These are phyloP conservation scores for Aspergillus wentii DNA, from an alignment of 495 filamentous ascomycete species.

Conservation along the genomic window DNA sequence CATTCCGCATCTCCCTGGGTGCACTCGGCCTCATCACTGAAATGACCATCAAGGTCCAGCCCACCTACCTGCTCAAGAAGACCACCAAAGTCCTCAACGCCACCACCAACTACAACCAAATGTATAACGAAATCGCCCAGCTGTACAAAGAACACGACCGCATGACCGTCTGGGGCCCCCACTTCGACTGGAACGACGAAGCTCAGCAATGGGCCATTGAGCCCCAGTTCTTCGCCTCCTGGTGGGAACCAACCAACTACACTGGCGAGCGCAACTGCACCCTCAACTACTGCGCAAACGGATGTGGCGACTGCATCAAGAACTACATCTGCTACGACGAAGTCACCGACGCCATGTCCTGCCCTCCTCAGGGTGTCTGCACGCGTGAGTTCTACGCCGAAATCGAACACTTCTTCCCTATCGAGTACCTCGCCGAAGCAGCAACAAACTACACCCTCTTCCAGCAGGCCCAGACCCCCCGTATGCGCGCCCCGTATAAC, in stretches of 20 bases:
- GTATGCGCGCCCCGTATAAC: conserved; percentile 6
- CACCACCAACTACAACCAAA: conserved; percentile 8
- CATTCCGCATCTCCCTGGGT: conserved; percentile 16
- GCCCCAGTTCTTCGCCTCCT: conserved; percentile 7
- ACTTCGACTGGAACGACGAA: conserved; percentile 12
- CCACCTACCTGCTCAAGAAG: conserved; percentile 10
- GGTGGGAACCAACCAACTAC: conserved; percentile 16
- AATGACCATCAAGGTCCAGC: conserved; percentile 13
- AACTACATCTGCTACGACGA: conserved; percentile 11
- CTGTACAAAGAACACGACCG: conserved; percentile 10
- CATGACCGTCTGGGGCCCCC: conserved; percentile 12
- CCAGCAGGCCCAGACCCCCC: conserved; percentile 5
- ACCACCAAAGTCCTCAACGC: conserved; percentile 13
- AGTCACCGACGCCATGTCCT: conserved; percentile 3
- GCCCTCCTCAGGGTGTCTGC: conserved; percentile 7
- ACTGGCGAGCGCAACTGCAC: conserved; percentile 15
- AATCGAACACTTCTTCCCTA: conserved; percentile 11
- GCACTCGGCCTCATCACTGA: conserved; percentile 17
- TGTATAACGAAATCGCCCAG: conserved; percentile 12
- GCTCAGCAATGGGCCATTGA: conserved; percentile 4
- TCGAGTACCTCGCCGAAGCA: conserved; percentile 6
- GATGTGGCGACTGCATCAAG: conserved; percentile 7
- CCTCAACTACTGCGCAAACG: conserved; percentile 15
- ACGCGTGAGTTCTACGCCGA: conserved; percentile 7
- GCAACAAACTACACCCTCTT: conserved; percentile 7